Conservation (phyloP, 164 flowering plant species). For the Tetracentron sinense region DNA sequence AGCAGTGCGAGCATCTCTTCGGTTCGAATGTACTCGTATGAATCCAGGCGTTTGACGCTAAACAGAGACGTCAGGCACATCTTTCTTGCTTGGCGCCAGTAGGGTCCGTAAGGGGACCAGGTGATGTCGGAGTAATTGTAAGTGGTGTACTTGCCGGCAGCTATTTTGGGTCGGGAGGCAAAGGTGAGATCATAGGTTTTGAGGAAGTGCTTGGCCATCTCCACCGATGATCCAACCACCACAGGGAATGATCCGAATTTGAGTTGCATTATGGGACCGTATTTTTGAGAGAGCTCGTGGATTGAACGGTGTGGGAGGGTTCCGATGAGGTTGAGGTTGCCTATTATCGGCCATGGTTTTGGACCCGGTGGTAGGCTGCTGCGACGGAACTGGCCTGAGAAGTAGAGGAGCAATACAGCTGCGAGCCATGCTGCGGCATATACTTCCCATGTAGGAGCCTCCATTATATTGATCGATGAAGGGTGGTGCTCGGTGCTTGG, state of each 20-base stretch:
- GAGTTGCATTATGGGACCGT: slow-evolving; percentile 35
- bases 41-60: slow-evolving; percentile 27
- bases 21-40: slow-evolving; percentile 25
- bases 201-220: slow-evolving; percentile 33
- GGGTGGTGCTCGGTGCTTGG: no score
- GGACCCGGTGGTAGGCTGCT: slow-evolving; percentile 39
- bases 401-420: slow-evolving; percentile 1
- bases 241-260: slow-evolving; percentile 25
- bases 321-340: slow-evolving; percentile 33
- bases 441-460: neutral
- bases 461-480: no score
- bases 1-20: slow-evolving; percentile 25
- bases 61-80: slow-evolving; percentile 25
- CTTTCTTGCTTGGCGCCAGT: slow-evolving; percentile 33
- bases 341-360: slow-evolving; percentile 33
- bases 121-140: slow-evolving; percentile 23
- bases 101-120: slow-evolving; percentile 30
- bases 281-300: slow-evolving; percentile 21
- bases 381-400: slow-evolving; percentile 2
- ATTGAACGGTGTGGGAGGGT: slow-evolving; percentile 30
- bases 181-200: slow-evolving; percentile 29
- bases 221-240: slow-evolving; percentile 30
- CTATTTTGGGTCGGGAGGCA: slow-evolving; percentile 26
- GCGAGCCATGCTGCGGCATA: slow-evolving; percentile 9
- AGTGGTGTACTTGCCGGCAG: slow-evolving; percentile 25